phyloP scores from a whole-genome alignment of 2,329 filamentous ascomycete species.

The Blumeriella jaapii region DNA sequence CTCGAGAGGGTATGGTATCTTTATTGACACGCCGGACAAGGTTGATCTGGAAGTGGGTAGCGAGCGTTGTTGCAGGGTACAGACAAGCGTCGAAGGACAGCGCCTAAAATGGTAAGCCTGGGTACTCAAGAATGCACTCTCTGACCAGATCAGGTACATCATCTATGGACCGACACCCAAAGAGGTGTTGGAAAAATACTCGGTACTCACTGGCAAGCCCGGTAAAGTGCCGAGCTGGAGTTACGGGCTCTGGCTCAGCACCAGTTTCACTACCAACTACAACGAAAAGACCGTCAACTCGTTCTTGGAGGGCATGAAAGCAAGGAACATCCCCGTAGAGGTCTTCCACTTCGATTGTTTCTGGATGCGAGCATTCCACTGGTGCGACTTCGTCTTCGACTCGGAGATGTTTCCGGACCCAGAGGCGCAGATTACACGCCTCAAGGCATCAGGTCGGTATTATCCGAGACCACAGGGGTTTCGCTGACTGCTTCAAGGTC shows the following conservation, averaged over 20 bases:
- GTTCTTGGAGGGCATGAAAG: slow-evolving; percentile 46
- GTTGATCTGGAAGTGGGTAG: slow-evolving; percentile 65
- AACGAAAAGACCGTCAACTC: slow-evolving; percentile 44
- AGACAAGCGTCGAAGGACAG: slow-evolving; percentile 58
- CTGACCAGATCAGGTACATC: slow-evolving; percentile 38
- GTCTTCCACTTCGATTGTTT: slow-evolving; percentile 6
- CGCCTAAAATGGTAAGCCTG: slow-evolving; percentile 46
- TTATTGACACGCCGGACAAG: slow-evolving; percentile 58
- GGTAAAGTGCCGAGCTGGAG: slow-evolving; percentile 60
- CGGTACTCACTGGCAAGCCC: slow-evolving; percentile 53
- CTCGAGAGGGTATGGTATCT: slow-evolving; percentile 64
- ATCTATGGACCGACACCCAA: slow-evolving; percentile 62
- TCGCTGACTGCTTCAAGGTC: no score
- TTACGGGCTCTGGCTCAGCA: slow-evolving; percentile 66
- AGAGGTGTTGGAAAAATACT: slow-evolving; percentile 57
- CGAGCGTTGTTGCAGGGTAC: slow-evolving; percentile 59
- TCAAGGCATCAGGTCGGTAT: slow-evolving; percentile 38
- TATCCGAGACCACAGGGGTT: no score
- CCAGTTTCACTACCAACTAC: slow-evolving; percentile 52
- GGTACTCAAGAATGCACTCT: background rate
- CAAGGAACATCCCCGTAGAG: background rate
- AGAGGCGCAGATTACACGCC: slow-evolving; percentile 25
- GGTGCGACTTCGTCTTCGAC: slow-evolving; percentile 4
- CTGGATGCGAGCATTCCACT: slow-evolving; percentile 2
- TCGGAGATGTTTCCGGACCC: slow-evolving; percentile 3